Base-by-base conservation (phyloP, 139 green algal species). In the Raphidocelis subcapitata region DNA sequence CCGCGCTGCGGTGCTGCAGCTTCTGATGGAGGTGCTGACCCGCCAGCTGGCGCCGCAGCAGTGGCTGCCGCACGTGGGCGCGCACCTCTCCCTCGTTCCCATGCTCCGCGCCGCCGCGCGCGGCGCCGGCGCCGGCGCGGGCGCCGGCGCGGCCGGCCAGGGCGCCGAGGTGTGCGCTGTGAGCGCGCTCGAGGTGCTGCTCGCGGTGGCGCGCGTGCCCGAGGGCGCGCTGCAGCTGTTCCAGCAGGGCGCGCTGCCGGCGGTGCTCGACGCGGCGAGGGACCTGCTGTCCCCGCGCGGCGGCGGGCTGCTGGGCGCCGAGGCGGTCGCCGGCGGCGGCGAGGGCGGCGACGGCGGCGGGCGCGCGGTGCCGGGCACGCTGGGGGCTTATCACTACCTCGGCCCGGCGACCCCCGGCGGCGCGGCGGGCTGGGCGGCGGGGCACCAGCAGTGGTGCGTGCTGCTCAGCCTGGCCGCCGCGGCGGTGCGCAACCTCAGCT, bases 201-300 rank as follows among this genome's bases (percentile, higher is more conserved):
- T 83, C 5, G 33, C 61, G 5, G 72, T 85, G 3, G 77, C 75
- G 5, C 68, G 80, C 60, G 18, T 44, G 24, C 80, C 80, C 1
- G 77, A 89, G 36, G 84, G 84, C 1, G 74, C 80, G 2, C 31
- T 46, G 26, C 59, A 73, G 75, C 72, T 89, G 52, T 65, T 76
- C 54, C 67, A 89, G 35, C 70, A 75, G 52, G 75, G 69, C 0
- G 57, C 76, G 1, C 20, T 85, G 23, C 49, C 79, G 0, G 36
- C 61, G 47, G 26, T 84, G 21, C 46, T 73, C 0, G 68, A 59
- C 3, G 62, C 74, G 8, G 71, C 52, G 24, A 35, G 76, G 35
- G 73, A 84, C 61, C 62, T 86, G 62, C 57, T 84, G 66, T 46
- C 62, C 1, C 29, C 31, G 3, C 35, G 57, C 2, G 70, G 73